Evolutionary conservation across 768 basidiomycete genomes (phyloP).

Genomic region (Neoboletus brunneissimus): DNA sequence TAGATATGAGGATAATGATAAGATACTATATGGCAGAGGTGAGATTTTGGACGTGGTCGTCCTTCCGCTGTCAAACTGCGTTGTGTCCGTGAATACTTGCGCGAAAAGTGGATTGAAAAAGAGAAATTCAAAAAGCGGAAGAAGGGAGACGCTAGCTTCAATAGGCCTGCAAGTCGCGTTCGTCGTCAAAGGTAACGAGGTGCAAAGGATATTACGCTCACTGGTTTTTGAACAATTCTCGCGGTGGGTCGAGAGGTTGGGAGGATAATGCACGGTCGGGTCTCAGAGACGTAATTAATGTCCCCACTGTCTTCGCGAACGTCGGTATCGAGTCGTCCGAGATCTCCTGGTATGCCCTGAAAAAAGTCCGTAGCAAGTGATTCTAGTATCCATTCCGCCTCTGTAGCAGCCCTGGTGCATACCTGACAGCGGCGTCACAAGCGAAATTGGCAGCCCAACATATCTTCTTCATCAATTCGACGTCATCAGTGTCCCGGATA

Average conservation of each 20-base stretch:
- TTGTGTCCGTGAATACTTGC: slow-evolving; percentile 42
- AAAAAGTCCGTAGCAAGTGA: not conserved
- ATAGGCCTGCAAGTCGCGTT: slow-evolving; percentile 48
- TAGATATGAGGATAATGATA: slow-evolving; percentile 63
- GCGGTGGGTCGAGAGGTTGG: slow-evolving; percentile 44
- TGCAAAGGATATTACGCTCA: slow-evolving; percentile 24
- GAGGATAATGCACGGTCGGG: slow-evolving; percentile 53
- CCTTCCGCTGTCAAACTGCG: slow-evolving; percentile 29
- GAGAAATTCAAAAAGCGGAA: slow-evolving; percentile 62
- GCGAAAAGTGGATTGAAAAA: slow-evolving; percentile 49
- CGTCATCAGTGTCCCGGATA: slow-evolving; percentile 47
- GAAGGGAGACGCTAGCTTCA: slow-evolving; percentile 54
- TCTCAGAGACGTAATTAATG: slow-evolving; percentile 49
- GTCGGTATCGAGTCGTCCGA: slow-evolving; percentile 52
- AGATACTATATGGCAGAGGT: slow-evolving; percentile 44
- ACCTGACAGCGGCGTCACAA: slow-evolving; percentile 52
- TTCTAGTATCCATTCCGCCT: not conserved
- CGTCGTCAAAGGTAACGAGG: not conserved
- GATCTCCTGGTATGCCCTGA: slow-evolving; percentile 56
- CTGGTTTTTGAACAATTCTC: slow-evolving; percentile 59
- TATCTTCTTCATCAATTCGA: slow-evolving; percentile 52
- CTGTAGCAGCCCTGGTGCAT: slow-evolving; percentile 10
- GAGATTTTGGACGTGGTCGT: slow-evolving; percentile 23
- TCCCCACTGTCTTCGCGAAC: slow-evolving; percentile 48
- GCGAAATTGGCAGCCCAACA: slow-evolving; percentile 56